A percentile compares a stretch with the other conserved stretches of the same genome.
Evolutionary conservation across 352 stramenopile species (phyloP).

Genomic region (Pythium pyrilobum): DNA sequence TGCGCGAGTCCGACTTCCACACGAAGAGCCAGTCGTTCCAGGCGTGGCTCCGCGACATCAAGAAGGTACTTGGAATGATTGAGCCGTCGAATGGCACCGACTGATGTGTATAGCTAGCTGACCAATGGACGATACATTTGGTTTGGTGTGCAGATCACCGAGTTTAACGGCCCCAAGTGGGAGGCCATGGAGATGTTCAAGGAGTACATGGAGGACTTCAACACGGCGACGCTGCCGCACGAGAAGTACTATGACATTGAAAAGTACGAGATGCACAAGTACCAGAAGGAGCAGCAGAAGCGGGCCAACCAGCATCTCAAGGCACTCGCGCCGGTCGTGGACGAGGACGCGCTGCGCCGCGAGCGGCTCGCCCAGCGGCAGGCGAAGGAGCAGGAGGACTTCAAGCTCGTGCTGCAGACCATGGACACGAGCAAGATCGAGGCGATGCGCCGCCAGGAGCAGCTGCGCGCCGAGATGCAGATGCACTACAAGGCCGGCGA

Average conservation of each 20-base stretch:
- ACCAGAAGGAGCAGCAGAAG: slow-evolving; percentile 78
- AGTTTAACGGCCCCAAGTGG: slow-evolving; percentile 85
- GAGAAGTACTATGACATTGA: slow-evolving; percentile 98
- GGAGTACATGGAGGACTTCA: slow-evolving; percentile 97
- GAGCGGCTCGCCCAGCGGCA: slow-evolving; percentile 48
- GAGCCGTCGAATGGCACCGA: too few species aligned
- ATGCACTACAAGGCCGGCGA: slow-evolving; percentile 89
- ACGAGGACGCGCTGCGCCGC: slow-evolving; percentile 62
- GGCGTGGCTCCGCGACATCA: slow-evolving; percentile 92
- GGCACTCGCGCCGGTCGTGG: slow-evolving; percentile 19
- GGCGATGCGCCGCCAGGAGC: slow-evolving; percentile 81
- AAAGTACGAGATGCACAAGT: slow-evolving; percentile 95
- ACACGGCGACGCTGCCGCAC: slow-evolving; percentile 95
- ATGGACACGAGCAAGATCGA: slow-evolving; percentile 86
- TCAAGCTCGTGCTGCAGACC: slow-evolving; percentile 67
- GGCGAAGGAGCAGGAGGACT: slow-evolving; percentile 68
- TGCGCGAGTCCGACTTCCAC: slow-evolving; percentile 91
- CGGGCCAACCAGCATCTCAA: slow-evolving; percentile 18
- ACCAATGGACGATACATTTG: too few species aligned
- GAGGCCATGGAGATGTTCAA: slow-evolving; percentile 89
- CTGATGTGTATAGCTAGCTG: too few species aligned
- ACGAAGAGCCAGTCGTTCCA: slow-evolving; percentile 91
- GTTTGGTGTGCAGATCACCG: slow-evolving; percentile 53
- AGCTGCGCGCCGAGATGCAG: slow-evolving; percentile 84
- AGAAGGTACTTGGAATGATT: slow-evolving; percentile 76